Conservation (phyloP, 768 basidiomycete species). For the Tylopilus rubrobrunneus region DNA sequence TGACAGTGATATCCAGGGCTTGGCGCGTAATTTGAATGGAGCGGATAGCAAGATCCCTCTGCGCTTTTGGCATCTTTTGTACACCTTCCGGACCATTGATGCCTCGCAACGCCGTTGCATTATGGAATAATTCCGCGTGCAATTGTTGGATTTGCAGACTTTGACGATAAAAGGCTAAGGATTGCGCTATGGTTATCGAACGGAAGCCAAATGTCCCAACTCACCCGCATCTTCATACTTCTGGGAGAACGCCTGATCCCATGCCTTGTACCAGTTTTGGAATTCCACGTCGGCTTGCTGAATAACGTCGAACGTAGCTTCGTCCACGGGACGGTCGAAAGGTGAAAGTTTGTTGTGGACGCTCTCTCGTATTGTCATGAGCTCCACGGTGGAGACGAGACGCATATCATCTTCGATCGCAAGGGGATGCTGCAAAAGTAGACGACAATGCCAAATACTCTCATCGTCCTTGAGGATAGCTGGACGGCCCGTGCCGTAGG, state of each 20-base stretch:
- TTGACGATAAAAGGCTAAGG: conserved; percentile 80
- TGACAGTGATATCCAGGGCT: conserved; percentile 81
- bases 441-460: conserved; percentile 76
- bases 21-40: conserved; percentile 81
- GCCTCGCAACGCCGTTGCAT: conserved; percentile 76
- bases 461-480: conserved; percentile 92
- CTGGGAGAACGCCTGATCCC: conserved; percentile 77
- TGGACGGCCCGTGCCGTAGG: conserved; percentile 91
- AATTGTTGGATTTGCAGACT: conserved; percentile 83
- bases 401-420: conserved; percentile 93
- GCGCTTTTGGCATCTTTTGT: conserved; percentile 73
- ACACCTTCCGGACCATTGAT: conserved; percentile 87
- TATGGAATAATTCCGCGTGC: conserved; percentile 84
- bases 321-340: conserved; percentile 69
- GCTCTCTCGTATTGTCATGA: conserved; percentile 85
- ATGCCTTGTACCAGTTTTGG: conserved; percentile 73
- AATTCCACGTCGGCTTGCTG: conserved; percentile 76
- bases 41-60: conserved; percentile 73
- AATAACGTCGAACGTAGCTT: conserved; percentile 68
- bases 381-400: conserved; percentile 89
- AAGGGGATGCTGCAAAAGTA: conserved; percentile 80
- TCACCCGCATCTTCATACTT: conserved; percentile 80
- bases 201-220: conserved; percentile 17
- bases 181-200: conserved; percentile 2
- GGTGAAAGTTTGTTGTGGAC: conserved; percentile 81